These are phyloP conservation scores for Boletus rubescentipes DNA, from an alignment of 768 basidiomycete genomes.

Conservation along the genomic window DNA sequence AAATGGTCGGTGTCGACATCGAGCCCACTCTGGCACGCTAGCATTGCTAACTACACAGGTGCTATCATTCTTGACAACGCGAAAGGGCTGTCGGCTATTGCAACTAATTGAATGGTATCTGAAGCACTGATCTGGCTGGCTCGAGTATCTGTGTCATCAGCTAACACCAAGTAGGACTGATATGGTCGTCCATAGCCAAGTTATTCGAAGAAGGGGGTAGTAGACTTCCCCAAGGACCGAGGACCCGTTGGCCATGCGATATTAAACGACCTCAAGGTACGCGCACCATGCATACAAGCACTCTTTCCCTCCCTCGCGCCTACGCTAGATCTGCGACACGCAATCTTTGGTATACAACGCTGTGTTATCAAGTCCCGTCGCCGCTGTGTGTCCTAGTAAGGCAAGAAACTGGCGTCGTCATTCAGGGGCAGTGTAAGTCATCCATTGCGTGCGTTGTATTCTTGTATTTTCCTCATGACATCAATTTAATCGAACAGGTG, in stretches of 20 bases:
- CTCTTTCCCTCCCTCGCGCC: conserved; percentile 77
- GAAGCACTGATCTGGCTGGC: conserved; percentile 68
- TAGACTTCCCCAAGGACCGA: too few species aligned
- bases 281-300: too few species aligned
- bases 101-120: conserved; percentile 84
- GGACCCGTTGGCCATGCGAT: too few species aligned
- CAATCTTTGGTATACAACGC: conserved; percentile 59
- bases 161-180: background rate
- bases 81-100: conserved; percentile 92
- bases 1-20: conserved; percentile 18
- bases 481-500: conserved; percentile 70
- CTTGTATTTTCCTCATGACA: too few species aligned
- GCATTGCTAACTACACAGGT: conserved; percentile 85
- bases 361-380: conserved; percentile 57
- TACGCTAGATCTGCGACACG: conserved; percentile 64
- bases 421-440: conserved; percentile 78
- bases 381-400: conserved; percentile 76
- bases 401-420: conserved; percentile 74
- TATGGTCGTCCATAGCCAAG: conserved; percentile 50
- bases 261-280: too few species aligned
- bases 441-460: too few species aligned
- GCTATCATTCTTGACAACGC: conserved; percentile 72
- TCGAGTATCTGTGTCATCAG: conserved; percentile 40
- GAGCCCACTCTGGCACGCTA: conserved; percentile 16
- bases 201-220: conserved; percentile 72